Percentiles rank a stretch among this genome's conserved stretches.
These are phyloP conservation scores for Suhomyces panamericanus DNA, from an alignment of 1,139 yeast species.

Conservation along the genomic window DNA sequence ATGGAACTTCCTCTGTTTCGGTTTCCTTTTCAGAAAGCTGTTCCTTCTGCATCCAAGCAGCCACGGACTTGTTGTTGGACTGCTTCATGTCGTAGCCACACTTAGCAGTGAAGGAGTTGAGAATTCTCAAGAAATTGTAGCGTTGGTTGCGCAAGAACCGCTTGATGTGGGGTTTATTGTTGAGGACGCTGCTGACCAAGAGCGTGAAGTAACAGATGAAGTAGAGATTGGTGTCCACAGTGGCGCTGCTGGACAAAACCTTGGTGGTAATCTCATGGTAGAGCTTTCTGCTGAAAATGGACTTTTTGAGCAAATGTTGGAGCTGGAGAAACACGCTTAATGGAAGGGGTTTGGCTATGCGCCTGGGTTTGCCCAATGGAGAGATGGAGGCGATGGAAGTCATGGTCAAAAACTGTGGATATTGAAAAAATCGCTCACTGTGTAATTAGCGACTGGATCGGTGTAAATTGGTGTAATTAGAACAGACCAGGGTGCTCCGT, in stretches of 20 bases:
- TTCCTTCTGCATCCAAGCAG: constrained; percentile 2
- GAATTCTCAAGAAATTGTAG: constrained; percentile 22
- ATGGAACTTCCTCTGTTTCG: constrained; percentile 15
- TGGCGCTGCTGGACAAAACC: constrained; percentile 35
- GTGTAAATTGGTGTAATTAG: no score
- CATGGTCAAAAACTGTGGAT: constrained; percentile 1
- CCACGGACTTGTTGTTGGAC: constrained; percentile 19
- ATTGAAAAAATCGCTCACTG: no score
- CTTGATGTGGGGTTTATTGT: constrained; percentile 38
- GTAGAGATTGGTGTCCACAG: constrained; percentile 44
- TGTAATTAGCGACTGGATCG: no score
- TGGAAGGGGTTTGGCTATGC: constrained; percentile 12
- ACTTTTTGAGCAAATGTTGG: constrained; percentile 20
- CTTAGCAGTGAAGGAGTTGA: constrained; percentile 16
- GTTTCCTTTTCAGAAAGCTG: constrained; percentile 1
- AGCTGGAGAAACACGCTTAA: constrained; percentile 21
- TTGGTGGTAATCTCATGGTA: constrained; percentile 46
- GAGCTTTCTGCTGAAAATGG: constrained; percentile 37
- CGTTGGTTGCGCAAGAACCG: constrained; percentile 33
- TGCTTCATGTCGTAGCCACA: constrained; percentile 21
- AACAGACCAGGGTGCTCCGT: no score
- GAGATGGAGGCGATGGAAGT: constrained; percentile 11
- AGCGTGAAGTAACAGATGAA: constrained; percentile 48
- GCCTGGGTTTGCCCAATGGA: constrained; percentile 6
- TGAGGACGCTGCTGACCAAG: constrained; percentile 39